A percentile compares a stretch with the other conserved stretches of the same genome.
These are phyloP conservation scores for Dictyostelium brefeldianum DNA, from an alignment of 78 protist genomes.

Conservation along the genomic window DNA sequence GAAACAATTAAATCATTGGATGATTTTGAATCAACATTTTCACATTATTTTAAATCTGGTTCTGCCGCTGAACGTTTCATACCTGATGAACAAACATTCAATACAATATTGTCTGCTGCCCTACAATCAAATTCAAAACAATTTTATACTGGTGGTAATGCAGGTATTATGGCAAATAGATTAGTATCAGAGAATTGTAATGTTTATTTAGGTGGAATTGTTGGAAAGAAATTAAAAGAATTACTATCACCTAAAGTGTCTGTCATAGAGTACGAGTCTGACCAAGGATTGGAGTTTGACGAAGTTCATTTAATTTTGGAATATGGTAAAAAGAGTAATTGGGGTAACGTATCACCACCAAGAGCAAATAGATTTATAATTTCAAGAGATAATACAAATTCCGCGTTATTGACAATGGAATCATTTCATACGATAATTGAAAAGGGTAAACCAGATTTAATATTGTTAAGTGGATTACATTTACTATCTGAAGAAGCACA, in stretches of 20 bases:
- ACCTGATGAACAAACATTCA: slow-evolving; percentile 14
- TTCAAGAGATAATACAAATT: slow-evolving; percentile 60
- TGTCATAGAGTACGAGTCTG: background rate
- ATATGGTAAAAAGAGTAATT: slow-evolving; percentile 19
- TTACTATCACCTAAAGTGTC: slow-evolving; percentile 5
- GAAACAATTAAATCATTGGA: background rate
- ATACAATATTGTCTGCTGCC: slow-evolving; percentile 10
- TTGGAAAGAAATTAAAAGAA: slow-evolving; percentile 40
- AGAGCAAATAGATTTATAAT: slow-evolving; percentile 76
- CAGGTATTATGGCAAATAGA: slow-evolving; percentile 80
- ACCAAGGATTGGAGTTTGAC: slow-evolving; percentile 14
- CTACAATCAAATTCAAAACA: background rate
- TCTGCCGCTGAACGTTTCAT: slow-evolving; percentile 77
- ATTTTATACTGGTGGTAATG: slow-evolving; percentile 80
- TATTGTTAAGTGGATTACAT: slow-evolving; percentile 40
- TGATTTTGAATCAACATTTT: slow-evolving; percentile 48
- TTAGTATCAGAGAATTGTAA: slow-evolving; percentile 22
- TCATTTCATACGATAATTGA: background rate
- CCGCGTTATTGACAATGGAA: slow-evolving; percentile 37
- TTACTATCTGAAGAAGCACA: slow-evolving; percentile 11
- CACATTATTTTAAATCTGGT: slow-evolving; percentile 57
- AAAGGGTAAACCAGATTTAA: slow-evolving; percentile 12
- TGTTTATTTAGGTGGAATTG: slow-evolving; percentile 63
- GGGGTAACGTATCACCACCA: slow-evolving; percentile 10
- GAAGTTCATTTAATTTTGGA: slow-evolving; percentile 79